Evolutionary conservation across 805 yeast species (phyloP), one percentile per base, ranked within the genome.

Genomic region (Candida loeiensis): DNA sequence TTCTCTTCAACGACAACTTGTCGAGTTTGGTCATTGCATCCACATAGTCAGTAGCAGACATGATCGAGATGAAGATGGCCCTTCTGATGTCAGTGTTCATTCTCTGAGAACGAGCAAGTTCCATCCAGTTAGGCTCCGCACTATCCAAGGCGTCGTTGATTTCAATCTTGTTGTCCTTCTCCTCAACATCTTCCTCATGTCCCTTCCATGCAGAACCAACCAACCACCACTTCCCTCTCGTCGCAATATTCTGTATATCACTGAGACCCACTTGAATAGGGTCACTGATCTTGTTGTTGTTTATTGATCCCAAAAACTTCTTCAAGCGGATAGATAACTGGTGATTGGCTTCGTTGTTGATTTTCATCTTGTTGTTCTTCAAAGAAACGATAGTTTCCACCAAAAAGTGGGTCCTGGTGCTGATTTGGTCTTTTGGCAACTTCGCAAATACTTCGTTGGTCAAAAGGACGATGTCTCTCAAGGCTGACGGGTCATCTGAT

Each of bases 121-220:
- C 90, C 54, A 81, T 62, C 96, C 96, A 90, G 55, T 90, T 87
- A 4, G 95, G 93, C 49, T 80, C 88, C 0, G 84, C 77, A 28
- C 69, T 67, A 46, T 81, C 95, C 11, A 83, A 64, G 7, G 82
- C 63, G 41, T 80, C 89, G 46, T 76, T 77, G 42, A 79, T 71
- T 2, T 74, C 71, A 3, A 60, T 62, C 3, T 66, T 55, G 37
- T 74, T 73, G 22, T 47, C 45, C 31, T 31, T 32, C 25, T 45
- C 44, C 13, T 47, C 47, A n/a, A 4, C 20, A 17, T 43, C 51
- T 2, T 50, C 49, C 32, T 63, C 70, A 40, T 69, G 64, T 2
- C 96, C 96, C 54, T 80, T 86, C 96, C 97, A 93, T 0, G 99
- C 96, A 1, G 98, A 86, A 36, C 99, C 99, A 21, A 93, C 91